Evolutionary conservation across 2,329 filamentous ascomycete species (phyloP).

Genomic region (Tolypocladium album): DNA sequence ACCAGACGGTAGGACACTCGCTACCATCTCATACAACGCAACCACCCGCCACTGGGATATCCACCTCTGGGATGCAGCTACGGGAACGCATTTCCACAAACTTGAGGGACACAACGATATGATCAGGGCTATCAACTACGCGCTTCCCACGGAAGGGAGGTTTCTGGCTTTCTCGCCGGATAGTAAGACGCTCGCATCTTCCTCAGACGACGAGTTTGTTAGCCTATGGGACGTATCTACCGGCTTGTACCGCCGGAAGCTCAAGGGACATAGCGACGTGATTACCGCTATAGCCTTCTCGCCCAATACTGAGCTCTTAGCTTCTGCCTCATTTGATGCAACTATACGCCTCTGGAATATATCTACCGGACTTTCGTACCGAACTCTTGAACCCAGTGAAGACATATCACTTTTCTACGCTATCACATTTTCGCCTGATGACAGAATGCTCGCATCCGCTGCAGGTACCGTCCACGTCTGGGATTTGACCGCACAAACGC

Average conservation of each 20-base stretch:
- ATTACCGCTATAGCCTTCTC: background rate
- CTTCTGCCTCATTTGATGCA: background rate
- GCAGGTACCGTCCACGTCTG: background rate
- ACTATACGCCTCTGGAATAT: background rate
- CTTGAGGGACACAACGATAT: background rate
- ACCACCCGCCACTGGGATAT: background rate
- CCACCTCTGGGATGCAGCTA: background rate
- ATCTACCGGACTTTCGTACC: background rate
- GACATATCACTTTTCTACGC: too few species aligned
- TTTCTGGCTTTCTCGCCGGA: background rate
- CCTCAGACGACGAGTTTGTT: background rate
- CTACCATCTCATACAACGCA: too few species aligned
- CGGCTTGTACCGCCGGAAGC: background rate
- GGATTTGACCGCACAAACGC: background rate
- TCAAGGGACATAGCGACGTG: background rate
- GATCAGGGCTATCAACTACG: too few species aligned
- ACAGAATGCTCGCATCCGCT: background rate
- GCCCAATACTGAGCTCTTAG: background rate
- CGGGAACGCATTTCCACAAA: background rate
- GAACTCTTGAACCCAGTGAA: background rate
- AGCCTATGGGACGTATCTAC: background rate
- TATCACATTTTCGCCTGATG: background rate
- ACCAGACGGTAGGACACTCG: too few species aligned
- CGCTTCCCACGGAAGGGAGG: too few species aligned
- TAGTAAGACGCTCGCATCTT: background rate